Base-by-base conservation (phyloP, 306 rosid genomes). In the Dalbergia oliveri region DNA sequence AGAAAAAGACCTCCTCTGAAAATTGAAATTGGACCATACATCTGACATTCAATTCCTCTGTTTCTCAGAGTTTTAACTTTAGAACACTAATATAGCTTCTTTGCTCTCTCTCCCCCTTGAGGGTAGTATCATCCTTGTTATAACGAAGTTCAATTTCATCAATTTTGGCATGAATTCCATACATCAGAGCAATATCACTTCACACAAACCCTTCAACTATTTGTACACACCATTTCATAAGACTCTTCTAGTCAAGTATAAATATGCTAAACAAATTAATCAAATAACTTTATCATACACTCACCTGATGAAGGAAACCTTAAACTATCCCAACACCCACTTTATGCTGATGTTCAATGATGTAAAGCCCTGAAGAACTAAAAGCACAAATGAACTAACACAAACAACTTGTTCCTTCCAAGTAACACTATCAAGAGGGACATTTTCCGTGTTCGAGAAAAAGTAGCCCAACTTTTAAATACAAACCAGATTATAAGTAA, bases 261-360 rank as follows among this genome's bases (percentile, higher is more conserved):
- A 45, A 49, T 75, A 26, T 45, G 11, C 10, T 3, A 45, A 50
- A 4, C 23, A 35, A 11, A 49, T 63, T 5, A 45, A 63, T 49
- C 8, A 18, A 63, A 75, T 60, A 39, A 21, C 54, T 19, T 33
- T 23, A 11, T 10, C 33, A 79, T 37, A 71, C 19, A 47, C 49
- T 73, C 53, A n/a, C 39, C 37, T 19, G 39, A 6, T 16, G 57
- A 50, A 23, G 26, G 23, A 72, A 15, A 60, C 53, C 4, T 47
- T 47, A 10, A 11, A 47, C 53, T 47, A 11, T 47, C 53, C 53
- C 3, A 14, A 51, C 19, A 51, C n/a, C 10, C 34, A 33, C 5
- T 15, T 35, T 34, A 56, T 50, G 74, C 39, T 50, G 14, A 63
- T 72, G 70, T 72, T 71, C 65, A 62, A 71, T 51, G 6, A 79